Percentiles rank a stretch among this genome's conserved stretches.
phyloP scores from a whole-genome alignment of 805 yeast genomes.

The Lipomyces chichibuensis region DNA sequence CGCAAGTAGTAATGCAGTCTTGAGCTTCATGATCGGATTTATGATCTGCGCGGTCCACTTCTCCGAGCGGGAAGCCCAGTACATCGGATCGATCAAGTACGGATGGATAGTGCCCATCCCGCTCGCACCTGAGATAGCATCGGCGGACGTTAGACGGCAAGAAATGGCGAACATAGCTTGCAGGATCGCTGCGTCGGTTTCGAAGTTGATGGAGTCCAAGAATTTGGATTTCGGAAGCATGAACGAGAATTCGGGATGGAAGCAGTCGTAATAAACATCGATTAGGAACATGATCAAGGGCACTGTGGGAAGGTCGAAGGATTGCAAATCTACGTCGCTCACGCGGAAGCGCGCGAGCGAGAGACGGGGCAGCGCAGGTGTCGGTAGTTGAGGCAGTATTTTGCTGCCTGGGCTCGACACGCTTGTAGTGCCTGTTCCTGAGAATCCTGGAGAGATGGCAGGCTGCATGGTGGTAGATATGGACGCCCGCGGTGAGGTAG shows the following conservation, averaged over 20 bases:
- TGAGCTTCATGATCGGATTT: conserved; percentile 26
- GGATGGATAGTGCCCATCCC: conserved; percentile 10
- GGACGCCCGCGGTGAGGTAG: not conserved
- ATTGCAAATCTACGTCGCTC: conserved; percentile 13
- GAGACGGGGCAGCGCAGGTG: not conserved
- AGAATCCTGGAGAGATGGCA: not conserved
- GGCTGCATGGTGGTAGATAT: not conserved
- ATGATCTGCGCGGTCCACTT: conserved; percentile 18
- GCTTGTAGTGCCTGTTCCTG: not conserved
- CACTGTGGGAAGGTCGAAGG: conserved; percentile 23
- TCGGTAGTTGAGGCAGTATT: not conserved
- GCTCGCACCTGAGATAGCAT: not conserved
- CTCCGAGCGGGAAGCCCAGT: conserved; percentile 33
- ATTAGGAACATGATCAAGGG: conserved; percentile 17
- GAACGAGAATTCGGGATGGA: conserved; percentile 29
- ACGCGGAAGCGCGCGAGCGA: not conserved
- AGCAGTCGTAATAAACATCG: conserved; percentile 30
- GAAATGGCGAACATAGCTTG: conserved; percentile 33
- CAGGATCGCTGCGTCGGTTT: conserved; percentile 27
- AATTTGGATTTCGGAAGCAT: conserved; percentile 27
- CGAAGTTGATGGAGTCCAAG: conserved; percentile 14
- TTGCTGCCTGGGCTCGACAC: not conserved
- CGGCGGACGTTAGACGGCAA: conserved; percentile 22
- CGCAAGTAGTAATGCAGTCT: conserved; percentile 20
- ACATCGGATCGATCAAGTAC: conserved; percentile 31